Percentiles rank a stretch among this genome's conserved stretches.
Evolutionary conservation across 2,329 filamentous ascomycete species (phyloP).

Genomic region (Colletotrichum ledebouriae): DNA sequence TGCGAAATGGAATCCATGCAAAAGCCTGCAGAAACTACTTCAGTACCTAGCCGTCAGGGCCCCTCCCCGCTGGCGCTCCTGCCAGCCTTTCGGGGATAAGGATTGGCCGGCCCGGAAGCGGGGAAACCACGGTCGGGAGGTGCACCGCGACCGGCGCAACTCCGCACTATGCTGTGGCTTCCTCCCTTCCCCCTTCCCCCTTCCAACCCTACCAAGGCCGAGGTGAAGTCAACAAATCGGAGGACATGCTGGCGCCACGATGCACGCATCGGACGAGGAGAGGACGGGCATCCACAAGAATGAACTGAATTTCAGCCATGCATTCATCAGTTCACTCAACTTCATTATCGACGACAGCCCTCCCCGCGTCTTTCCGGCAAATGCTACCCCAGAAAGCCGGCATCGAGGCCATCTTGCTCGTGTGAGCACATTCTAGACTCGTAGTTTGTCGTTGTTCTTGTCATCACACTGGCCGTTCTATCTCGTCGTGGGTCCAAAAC

Average conservation of each 20-base stretch:
- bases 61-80: conserved; percentile 7
- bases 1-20: conserved; percentile 39
- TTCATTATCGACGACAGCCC: neutral
- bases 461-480: neutral
- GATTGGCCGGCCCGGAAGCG: conserved; percentile 41
- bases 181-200: conserved; percentile 6
- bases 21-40: conserved; percentile 25
- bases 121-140: conserved; percentile 12
- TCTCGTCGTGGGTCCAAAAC: neutral
- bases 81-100: conserved; percentile 37
- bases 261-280: conserved; percentile 10
- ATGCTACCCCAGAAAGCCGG: neutral
- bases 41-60: neutral
- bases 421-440: conserved; percentile 2
- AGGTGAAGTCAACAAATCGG: conserved; percentile 7
- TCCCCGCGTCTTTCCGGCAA: neutral
- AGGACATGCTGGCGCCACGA: conserved; percentile 10
- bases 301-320: neutral
- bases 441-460: neutral
- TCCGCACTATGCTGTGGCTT: conserved; percentile 35
- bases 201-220: conserved; percentile 13
- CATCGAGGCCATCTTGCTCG: neutral
- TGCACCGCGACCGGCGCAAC: conserved; percentile 25
- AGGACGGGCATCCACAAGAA: neutral
- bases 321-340: neutral